Percentiles rank a stretch among this genome's conserved stretches.
These are phyloP conservation scores for Claviceps cyperi DNA, from an alignment of 2,329 filamentous ascomycete species.

Conservation along the genomic window DNA sequence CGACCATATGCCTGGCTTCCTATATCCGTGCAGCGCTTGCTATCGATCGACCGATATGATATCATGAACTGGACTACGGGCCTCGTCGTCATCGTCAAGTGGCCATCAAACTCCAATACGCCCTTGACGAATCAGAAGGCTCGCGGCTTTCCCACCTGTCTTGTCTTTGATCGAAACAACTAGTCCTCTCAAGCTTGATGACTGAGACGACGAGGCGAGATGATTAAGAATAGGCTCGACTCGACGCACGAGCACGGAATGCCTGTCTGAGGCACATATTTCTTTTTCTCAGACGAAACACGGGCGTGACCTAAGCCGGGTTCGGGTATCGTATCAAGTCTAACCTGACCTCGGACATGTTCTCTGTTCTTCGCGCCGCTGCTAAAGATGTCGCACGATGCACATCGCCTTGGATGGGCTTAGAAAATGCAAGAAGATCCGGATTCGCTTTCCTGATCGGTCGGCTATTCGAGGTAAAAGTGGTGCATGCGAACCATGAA, in stretches of 20 bases:
- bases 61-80: no score
- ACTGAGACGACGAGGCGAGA: neutral
- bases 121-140: no score
- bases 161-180: no score
- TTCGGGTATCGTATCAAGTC: slow-evolving; percentile 16
- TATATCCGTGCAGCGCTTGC: no score
- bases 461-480: slow-evolving; percentile 23
- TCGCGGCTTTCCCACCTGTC: no score
- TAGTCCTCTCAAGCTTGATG: no score
- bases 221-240: neutral
- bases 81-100: no score
- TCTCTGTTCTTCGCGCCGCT: slow-evolving; percentile 17
- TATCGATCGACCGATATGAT: no score
- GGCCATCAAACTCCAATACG: no score
- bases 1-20: no score
- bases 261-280: slow-evolving; percentile 12
- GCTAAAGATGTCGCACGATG: slow-evolving; percentile 15
- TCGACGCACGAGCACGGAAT: slow-evolving; percentile 6
- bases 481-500: slow-evolving; percentile 10
- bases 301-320: slow-evolving; percentile 10
- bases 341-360: slow-evolving; percentile 14
- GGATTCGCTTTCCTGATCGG: slow-evolving; percentile 19
- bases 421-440: slow-evolving; percentile 17
- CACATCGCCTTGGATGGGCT: slow-evolving; percentile 19
- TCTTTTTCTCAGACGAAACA: slow-evolving; percentile 8